phyloP scores from a whole-genome alignment of 495 filamentous ascomycete genomes.

The Aspergillus heteromorphus region DNA sequence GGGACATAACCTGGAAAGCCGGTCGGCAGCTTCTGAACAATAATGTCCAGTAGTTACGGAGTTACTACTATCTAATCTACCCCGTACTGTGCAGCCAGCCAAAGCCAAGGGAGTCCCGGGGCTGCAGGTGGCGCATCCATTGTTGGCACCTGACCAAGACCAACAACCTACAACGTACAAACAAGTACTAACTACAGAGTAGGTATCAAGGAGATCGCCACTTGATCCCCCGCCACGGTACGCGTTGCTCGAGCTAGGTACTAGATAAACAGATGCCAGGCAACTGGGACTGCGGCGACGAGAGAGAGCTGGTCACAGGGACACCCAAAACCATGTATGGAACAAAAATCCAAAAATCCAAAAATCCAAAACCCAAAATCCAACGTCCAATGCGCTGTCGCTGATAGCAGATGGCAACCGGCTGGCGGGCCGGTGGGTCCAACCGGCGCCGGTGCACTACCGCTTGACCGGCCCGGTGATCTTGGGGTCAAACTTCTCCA shows the following conservation, averaged over 20 bases:
- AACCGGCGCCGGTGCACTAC: slow-evolving; percentile 14
- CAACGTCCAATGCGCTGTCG: background rate
- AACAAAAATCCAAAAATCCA: background rate
- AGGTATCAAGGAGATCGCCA: background rate
- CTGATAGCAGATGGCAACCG: background rate
- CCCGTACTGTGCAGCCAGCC: no score
- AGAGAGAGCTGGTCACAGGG: background rate
- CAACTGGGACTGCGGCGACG: background rate
- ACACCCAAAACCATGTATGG: no score
- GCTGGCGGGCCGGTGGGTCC: slow-evolving; percentile 19
- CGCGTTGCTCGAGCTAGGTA: background rate
- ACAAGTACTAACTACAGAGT: background rate
- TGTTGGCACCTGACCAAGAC: background rate
- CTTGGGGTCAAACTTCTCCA: no score
- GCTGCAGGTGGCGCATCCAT: background rate
- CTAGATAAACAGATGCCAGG: no score
- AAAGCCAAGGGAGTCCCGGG: no score
- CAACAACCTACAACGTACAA: background rate
- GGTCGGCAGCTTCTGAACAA: background rate
- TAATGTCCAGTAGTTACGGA: no score
- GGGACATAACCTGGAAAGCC: slow-evolving; percentile 1
- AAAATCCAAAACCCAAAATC: background rate
- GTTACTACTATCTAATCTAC: background rate
- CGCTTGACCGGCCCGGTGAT: slow-evolving; percentile 17
- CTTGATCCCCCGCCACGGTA: slow-evolving; percentile 6